Base-by-base conservation (phyloP, 345 rosid genomes). In the Litchi chinensis region DNA sequence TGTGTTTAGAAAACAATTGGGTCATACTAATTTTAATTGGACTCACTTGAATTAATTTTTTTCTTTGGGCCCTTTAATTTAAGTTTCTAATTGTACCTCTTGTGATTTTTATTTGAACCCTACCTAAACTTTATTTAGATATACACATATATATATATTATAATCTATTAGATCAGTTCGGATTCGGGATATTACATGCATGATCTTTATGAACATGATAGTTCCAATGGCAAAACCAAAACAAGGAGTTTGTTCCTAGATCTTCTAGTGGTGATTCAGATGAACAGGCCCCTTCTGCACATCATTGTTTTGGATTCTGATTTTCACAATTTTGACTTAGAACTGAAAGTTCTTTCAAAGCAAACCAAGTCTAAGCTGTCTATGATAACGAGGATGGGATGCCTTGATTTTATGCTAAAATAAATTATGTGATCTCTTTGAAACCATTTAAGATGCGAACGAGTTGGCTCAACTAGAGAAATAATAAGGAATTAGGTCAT, bases 391-490 rank as follows among this genome's bases (percentile, higher is more conserved):
- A 88, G 44, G 98, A 94, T 79, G 98, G 98, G 46, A 93, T 97
- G 99, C 99, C 99, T 68, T 93, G 99, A 54, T 94, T 83, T 76
- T 96, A 94, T 83, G 98, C 98, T 66, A 91, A 95, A 86, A 92
- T 96, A 82, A 95, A 90, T 69, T 92, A 91, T 83, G 97, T 96
- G 70, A 78, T 92, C 7, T 93, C 99, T 67, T 21, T 77, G 84
- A 86, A 83, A 56, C 99, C 99, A 32, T 94, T 96, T 79, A 91
- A 89, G 88, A 78, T 94, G 92, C 88, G 82, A 82, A 92, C 94
- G 77, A 90, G 99, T 74, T 96, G 99, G 98, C 97, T 96, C 69
- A 93, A 91, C 82, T 89, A 97, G 48, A 89, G 86, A 85, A 91
- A 77, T 88, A 87, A 73, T 82, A 86, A 75, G 11, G 99, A 94